Evolutionary conservation across 768 basidiomycete species (phyloP).

Genomic region (Cyathus striatus): DNA sequence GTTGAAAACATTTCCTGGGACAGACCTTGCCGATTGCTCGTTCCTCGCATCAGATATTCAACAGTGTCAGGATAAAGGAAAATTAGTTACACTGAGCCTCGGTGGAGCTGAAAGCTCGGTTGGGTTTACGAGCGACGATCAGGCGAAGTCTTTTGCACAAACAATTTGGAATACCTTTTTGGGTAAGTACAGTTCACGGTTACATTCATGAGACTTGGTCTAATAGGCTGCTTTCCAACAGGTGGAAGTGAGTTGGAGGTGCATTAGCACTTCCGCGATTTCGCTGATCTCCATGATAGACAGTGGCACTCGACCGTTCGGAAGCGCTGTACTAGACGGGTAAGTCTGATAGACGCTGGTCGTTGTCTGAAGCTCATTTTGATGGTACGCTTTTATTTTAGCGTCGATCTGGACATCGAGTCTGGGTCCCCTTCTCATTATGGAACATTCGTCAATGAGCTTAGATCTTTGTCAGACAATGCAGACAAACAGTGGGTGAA

Average conservation of each 20-base stretch:
- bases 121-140: constrained; percentile 46
- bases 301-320: constrained; percentile 55
- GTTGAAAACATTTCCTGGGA: constrained; percentile 55
- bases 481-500: constrained; percentile 48
- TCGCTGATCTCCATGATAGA: constrained; percentile 16
- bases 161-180: constrained; percentile 70
- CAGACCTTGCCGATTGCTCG: constrained; percentile 57
- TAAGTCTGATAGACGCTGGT: constrained; percentile 25
- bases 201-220: background rate
- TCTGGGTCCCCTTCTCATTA: constrained; percentile 48
- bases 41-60: constrained; percentile 59
- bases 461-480: constrained; percentile 42
- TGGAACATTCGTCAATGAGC: constrained; percentile 45
- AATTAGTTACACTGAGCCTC: constrained; percentile 46
- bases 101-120: constrained; percentile 58
- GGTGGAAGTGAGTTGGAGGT: constrained; percentile 22
- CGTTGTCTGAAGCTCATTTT: too few species aligned
- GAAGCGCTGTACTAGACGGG: constrained; percentile 67
- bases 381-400: too few species aligned
- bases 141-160: constrained; percentile 51
- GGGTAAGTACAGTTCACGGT: constrained; percentile 39
- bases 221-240: background rate
- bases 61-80: constrained; percentile 59
- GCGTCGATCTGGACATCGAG: constrained; percentile 70
- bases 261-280: background rate